These are phyloP conservation scores for Candida bentonensis DNA, from an alignment of 805 yeast species.

Conservation along the genomic window DNA sequence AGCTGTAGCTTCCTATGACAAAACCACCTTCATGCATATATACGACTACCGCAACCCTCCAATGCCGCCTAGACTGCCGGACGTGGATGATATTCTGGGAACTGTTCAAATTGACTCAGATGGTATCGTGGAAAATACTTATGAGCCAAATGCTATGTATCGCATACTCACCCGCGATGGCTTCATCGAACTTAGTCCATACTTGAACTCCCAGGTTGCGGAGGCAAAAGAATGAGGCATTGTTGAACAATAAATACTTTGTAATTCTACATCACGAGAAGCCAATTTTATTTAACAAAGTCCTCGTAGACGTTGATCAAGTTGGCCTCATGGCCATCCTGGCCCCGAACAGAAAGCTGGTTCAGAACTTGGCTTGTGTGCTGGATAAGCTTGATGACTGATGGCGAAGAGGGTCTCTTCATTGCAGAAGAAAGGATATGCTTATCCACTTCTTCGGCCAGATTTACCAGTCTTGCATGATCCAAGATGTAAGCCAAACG, in stretches of 20 bases:
- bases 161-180: slow-evolving; percentile 38
- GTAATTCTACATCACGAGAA: neutral
- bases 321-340: slow-evolving; percentile 20
- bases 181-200: slow-evolving; percentile 38
- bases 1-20: slow-evolving; percentile 23
- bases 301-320: slow-evolving; percentile 34
- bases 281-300: slow-evolving; percentile 21
- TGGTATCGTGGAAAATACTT: slow-evolving; percentile 38
- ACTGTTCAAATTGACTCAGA: slow-evolving; percentile 51
- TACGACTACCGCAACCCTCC: slow-evolving; percentile 59
- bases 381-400: neutral
- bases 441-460: neutral
- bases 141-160: slow-evolving; percentile 47
- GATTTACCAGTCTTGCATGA: neutral
- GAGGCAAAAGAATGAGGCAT: slow-evolving; percentile 16
- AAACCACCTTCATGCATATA: slow-evolving; percentile 48
- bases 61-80: slow-evolving; percentile 50
- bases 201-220: slow-evolving; percentile 28
- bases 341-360: slow-evolving; percentile 18
- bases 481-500: neutral
- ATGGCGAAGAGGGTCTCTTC: neutral
- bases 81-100: slow-evolving; percentile 57
- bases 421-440: neutral
- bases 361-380: slow-evolving; percentile 3
- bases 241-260: neutral